A percentile compares a stretch with the other conserved stretches of the same genome.
Conservation (phyloP, 78 protist genomes). For the Dictyostelium brefeldianum region DNA sequence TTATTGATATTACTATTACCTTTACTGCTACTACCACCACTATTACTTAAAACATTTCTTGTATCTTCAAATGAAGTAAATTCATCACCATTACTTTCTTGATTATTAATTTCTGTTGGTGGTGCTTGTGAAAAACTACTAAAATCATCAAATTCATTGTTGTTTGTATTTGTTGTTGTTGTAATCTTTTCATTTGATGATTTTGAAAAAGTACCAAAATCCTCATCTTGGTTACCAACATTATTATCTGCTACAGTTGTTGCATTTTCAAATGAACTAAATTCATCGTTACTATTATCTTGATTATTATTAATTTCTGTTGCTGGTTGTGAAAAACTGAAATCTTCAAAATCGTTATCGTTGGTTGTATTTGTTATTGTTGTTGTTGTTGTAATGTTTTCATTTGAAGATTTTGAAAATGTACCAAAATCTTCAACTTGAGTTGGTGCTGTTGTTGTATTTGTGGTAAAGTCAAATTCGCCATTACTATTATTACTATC, state of each 20-base stretch:
- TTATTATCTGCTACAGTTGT: background rate
- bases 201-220: background rate
- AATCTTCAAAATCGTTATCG: background rate
- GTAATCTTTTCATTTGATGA: background rate
- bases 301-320: background rate
- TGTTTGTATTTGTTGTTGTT: background rate
- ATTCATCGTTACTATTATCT: background rate
- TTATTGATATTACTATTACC: too few species aligned
- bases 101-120: background rate
- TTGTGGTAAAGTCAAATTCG: too few species aligned
- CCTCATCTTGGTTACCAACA: too few species aligned
- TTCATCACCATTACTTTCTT: background rate
- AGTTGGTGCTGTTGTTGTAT: background rate
- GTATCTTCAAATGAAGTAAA: background rate
- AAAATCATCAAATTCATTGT: background rate
- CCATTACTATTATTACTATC: too few species aligned
- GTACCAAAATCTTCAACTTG: background rate
- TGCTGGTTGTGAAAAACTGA: background rate
- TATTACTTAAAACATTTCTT: background rate
- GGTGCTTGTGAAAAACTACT: background rate
- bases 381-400: background rate
- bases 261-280: background rate
- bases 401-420: constrained; percentile 4
- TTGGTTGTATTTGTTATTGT: background rate
- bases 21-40: too few species aligned